phyloP scores from a whole-genome alignment of 495 filamentous ascomycete genomes.

The Trichoderma orchidacearum region DNA sequence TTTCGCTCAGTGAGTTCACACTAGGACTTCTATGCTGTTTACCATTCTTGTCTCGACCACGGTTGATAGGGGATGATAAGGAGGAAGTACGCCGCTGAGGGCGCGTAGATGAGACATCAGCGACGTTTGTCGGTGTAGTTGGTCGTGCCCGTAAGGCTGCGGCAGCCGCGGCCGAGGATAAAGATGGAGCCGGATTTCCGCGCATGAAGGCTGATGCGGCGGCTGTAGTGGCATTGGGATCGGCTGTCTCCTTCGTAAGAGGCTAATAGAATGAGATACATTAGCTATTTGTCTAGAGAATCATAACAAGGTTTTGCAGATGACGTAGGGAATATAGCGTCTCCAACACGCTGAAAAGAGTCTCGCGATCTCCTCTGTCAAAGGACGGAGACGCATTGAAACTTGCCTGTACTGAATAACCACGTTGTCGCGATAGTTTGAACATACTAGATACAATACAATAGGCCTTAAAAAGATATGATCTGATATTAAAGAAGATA shows the following conservation, averaged over 20 bases:
- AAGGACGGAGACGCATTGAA: too few species aligned
- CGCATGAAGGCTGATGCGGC: slow-evolving; percentile 71
- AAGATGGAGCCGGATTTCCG: slow-evolving; percentile 39
- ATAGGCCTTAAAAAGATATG: neutral
- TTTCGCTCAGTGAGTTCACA: slow-evolving; percentile 68
- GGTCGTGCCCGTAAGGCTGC: slow-evolving; percentile 67
- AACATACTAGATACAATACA: neutral
- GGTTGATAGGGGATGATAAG: slow-evolving; percentile 47
- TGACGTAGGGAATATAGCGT: too few species aligned
- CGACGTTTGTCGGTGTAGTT: slow-evolving; percentile 61
- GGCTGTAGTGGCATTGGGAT: slow-evolving; percentile 59
- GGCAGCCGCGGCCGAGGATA: slow-evolving; percentile 76
- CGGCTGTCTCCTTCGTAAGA: slow-evolving; percentile 44
- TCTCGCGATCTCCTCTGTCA: too few species aligned
- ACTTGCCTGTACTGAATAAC: neutral
- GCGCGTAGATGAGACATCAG: slow-evolving; percentile 75
- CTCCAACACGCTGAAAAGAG: too few species aligned
- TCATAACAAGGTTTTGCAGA: neutral
- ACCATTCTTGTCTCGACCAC: slow-evolving; percentile 14
- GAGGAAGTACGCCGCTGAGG: slow-evolving; percentile 61
- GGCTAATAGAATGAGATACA: slow-evolving; percentile 25
- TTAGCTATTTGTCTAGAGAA: neutral
- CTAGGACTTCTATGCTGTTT: slow-evolving; percentile 52
- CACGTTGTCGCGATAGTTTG: neutral
- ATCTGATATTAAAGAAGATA: too few species aligned